These are phyloP conservation scores for Hymenoscyphus albidus DNA, from an alignment of 2,329 filamentous ascomycete species.

Conservation along the genomic window DNA sequence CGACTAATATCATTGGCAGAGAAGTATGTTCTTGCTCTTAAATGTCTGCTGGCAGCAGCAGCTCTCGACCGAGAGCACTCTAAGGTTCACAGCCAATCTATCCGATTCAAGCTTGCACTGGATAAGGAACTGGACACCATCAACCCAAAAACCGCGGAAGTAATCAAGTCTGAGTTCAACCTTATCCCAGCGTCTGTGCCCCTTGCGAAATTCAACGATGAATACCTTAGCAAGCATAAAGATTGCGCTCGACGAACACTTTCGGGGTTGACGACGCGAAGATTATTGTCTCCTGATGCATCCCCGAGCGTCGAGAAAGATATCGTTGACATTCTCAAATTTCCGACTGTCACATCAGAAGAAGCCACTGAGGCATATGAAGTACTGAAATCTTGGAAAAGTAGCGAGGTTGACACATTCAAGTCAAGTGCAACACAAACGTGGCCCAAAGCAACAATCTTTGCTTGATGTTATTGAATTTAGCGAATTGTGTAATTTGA, in stretches of 20 bases:
- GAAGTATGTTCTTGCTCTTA: conserved; percentile 83
- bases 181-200: conserved; percentile 54
- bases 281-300: conserved; percentile 54
- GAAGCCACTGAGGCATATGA: conserved; percentile 54
- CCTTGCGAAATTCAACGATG: conserved; percentile 61
- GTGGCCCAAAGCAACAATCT: conserved; percentile 36
- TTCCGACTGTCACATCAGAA: conserved; percentile 48
- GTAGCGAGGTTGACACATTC: conserved; percentile 46
- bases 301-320: conserved; percentile 57
- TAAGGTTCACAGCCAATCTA: conserved; percentile 69
- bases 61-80: conserved; percentile 66
- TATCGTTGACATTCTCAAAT: conserved; percentile 54
- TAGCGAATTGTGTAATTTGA: background rate
- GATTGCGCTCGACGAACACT: conserved; percentile 59
- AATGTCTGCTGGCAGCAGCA: conserved; percentile 73
- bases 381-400: conserved; percentile 48
- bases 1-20: conserved; percentile 46
- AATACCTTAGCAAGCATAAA: conserved; percentile 60
- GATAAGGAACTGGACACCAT: conserved; percentile 46
- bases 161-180: conserved; percentile 66
- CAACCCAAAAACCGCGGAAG: conserved; percentile 59
- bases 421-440: conserved; percentile 46
- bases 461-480: conserved; percentile 14
- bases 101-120: conserved; percentile 64
- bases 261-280: conserved; percentile 57